Evolutionary conservation across 306 rosid genomes (phyloP), one percentile per base, ranked within the genome.

Genomic region (Senna tora): DNA sequence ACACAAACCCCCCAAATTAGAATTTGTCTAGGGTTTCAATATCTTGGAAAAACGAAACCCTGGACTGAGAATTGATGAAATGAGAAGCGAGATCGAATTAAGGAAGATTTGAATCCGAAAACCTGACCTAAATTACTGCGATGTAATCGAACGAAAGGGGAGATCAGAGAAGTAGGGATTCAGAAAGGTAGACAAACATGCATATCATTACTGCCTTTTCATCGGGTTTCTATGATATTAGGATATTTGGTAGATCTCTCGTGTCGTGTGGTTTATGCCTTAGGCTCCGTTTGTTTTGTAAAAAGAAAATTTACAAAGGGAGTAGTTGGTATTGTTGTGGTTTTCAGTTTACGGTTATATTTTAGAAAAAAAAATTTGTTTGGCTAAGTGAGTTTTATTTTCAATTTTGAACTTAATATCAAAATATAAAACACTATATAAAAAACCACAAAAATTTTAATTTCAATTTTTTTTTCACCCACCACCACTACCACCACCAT

Each of bases 21-120:
- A 56, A 77, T 43, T 15, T 12, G 36, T 58, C 76, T 80, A 84
- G 78, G 78, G 79, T 75, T 84, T 77, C 79, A 17, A 46, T 58
- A 59, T 62, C 77, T 33, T 11, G 65, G n/a, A n/a, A 32, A 58
- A 46, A 39, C 17, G 69, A 79, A 75, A 75, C 79, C 79, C 87
- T 6, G 63, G 66, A 80, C 68, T 20, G 11, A 0, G 32, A 70
- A 65, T 11, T 38, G 58, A 28, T 22, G 17, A 20, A 20, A 73
- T 42, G 50, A 39, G 82, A 49, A 50, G 69, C 75, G 25, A 59
- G 70, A 50, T 17, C 63, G 28, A 63, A 59, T 9, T 15, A 60
- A 49, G n/a, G 20, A 6, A 36, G 34, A 3, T 30, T 69, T 4
- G 32, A 67, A 34, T 80, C 38, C 34, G 55, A 57, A 57, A 36